Conservation (phyloP, 2,329 filamentous ascomycete species). For the Penicillium sp. region DNA sequence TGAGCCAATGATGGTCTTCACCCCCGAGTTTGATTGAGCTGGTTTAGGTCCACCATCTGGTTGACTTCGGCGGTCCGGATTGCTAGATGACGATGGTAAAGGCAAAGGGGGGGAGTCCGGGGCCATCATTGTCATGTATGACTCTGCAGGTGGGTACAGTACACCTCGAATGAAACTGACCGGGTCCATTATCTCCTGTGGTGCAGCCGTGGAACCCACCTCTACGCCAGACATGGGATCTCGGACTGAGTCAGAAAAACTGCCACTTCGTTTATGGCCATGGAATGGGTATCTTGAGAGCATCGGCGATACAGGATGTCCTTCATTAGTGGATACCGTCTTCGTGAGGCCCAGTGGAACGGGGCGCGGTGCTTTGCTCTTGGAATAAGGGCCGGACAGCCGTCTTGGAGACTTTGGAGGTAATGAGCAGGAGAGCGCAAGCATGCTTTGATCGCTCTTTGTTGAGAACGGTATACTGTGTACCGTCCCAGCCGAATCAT, state of each 20-base stretch:
- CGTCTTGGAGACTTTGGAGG: constrained; percentile 49
- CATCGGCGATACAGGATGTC: constrained; percentile 31
- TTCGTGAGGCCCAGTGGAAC: constrained; percentile 39
- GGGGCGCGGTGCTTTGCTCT: constrained; percentile 41
- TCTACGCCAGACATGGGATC: constrained; percentile 58
- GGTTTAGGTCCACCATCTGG: constrained; percentile 28
- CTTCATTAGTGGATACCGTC: constrained; percentile 29
- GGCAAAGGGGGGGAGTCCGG: constrained; percentile 48
- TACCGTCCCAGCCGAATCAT: constrained; percentile 36
- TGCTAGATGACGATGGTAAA: constrained; percentile 25
- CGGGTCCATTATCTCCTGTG: constrained; percentile 67
- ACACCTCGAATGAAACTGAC: constrained; percentile 87
- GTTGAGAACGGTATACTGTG: constrained; percentile 38
- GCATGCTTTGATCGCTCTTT: constrained; percentile 53
- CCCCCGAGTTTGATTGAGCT: constrained; percentile 56
- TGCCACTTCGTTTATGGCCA: constrained; percentile 79
- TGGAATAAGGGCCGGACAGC: constrained; percentile 32
- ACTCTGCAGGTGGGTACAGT: constrained; percentile 76
- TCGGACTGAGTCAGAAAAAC: constrained; percentile 79
- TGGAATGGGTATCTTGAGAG: constrained; percentile 51
- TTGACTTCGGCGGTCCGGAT: constrained; percentile 30
- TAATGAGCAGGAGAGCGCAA: constrained; percentile 61
- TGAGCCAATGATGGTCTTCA: constrained; percentile 83
- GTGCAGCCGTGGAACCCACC: constrained; percentile 44
- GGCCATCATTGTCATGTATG: constrained; percentile 70